Evolutionary conservation across 177 flowering plant species (phyloP).

Genomic region (Telopea speciosissima): DNA sequence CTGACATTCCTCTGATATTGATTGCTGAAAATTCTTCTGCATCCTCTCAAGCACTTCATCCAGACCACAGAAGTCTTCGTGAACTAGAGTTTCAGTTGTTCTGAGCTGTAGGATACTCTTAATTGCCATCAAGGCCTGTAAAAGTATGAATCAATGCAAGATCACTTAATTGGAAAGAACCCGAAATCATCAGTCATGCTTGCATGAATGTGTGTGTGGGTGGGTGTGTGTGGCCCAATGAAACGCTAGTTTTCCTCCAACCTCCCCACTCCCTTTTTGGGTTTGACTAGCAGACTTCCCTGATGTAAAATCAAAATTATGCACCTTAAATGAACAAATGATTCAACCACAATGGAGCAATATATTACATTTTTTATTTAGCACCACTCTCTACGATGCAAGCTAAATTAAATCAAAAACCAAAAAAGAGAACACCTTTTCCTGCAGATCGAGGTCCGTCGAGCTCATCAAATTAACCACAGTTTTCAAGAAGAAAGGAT

Average conservation of each 20-base stretch:
- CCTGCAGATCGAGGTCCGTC: constrained; percentile 83
- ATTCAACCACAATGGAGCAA: not conserved
- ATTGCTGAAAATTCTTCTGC: constrained; percentile 44
- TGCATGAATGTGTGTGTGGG: not conserved
- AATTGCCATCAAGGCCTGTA: constrained; percentile 66
- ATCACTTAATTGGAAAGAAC: not conserved
- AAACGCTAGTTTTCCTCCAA: not conserved
- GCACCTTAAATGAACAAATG: not conserved
- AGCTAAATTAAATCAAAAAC: not conserved
- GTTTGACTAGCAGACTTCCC: not conserved
- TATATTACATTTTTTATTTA: not conserved
- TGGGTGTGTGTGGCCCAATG: not conserved
- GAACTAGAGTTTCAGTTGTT: constrained; percentile 43
- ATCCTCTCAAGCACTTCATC: constrained; percentile 55
- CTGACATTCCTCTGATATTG: constrained; percentile 44
- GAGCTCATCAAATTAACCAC: constrained; percentile 61
- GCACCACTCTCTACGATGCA: not conserved
- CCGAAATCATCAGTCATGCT: not conserved
- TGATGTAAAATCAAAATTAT: not conserved
- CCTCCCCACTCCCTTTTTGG: too few relatives aligned
- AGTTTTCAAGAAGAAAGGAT: constrained; percentile 56
- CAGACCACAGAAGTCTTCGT: constrained; percentile 59
- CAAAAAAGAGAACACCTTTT: constrained; percentile 44
- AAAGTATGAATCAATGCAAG: not conserved
- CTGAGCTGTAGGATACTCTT: constrained; percentile 63